Conservation (phyloP, 2,329 filamentous ascomycete genomes). For the Cordyceps cicadae region DNA sequence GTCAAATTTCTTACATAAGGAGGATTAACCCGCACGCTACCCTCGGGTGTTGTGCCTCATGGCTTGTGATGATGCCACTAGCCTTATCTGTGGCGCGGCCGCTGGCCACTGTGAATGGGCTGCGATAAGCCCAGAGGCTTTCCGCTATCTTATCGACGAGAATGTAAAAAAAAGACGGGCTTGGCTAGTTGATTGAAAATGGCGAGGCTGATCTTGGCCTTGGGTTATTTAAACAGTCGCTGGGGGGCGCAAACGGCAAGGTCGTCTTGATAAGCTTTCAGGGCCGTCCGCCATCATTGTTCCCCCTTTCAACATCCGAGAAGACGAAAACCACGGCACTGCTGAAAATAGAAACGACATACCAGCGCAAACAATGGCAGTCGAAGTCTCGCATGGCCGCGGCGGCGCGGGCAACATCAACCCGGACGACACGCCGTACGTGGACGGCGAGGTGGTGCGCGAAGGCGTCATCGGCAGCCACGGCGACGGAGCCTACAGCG, state of each 20-base stretch:
- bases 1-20: too few species aligned
- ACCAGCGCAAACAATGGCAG: constrained; percentile 19
- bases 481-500: constrained; percentile 49
- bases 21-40: too few species aligned
- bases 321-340: neutral
- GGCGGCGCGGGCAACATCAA: constrained; percentile 56
- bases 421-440: constrained; percentile 48
- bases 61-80: neutral
- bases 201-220: neutral
- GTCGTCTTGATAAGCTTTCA: neutral
- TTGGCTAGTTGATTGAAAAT: neutral
- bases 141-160: constrained; percentile 9
- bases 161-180: neutral
- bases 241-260: neutral
- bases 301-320: too few species aligned
- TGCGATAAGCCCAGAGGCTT: neutral
- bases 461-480: constrained; percentile 46
- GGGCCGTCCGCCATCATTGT: neutral
- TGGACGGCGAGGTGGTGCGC: constrained; percentile 54
- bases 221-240: neutral
- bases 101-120: constrained; percentile 3
- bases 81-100: constrained; percentile 3
- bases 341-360: neutral
- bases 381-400: constrained; percentile 52
- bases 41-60: too few species aligned